Evolutionary conservation across 345 rosid species (phyloP).

Genomic region (Psidium guajava): DNA sequence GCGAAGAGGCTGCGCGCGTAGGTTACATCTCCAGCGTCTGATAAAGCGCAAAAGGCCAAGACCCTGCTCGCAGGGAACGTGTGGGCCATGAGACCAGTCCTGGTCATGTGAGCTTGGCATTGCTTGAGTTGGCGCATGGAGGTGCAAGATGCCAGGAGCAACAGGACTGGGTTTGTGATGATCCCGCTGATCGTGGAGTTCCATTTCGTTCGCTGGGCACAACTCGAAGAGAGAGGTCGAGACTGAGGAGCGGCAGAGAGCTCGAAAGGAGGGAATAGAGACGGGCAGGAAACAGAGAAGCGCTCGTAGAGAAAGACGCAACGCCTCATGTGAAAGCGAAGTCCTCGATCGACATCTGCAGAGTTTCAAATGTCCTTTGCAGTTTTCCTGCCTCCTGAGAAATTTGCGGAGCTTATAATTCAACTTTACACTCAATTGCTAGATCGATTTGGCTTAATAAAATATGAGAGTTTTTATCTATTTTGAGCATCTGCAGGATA

Average conservation of each 20-base stretch:
- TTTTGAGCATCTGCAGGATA: neutral
- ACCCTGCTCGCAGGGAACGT: conserved; percentile 32
- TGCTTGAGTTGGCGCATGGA: conserved; percentile 28
- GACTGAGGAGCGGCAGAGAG: neutral
- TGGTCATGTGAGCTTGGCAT: conserved; percentile 32
- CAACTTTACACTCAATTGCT: neutral
- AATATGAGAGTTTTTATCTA: neutral
- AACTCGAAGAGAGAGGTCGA: neutral
- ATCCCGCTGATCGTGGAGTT: conserved; percentile 20
- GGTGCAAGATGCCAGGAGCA: conserved; percentile 19
- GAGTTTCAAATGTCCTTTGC: neutral
- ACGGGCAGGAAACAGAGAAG: neutral
- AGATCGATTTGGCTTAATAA: neutral
- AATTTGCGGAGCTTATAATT: neutral
- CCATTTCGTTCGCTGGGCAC: conserved; percentile 6
- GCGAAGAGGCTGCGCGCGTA: conserved; percentile 19
- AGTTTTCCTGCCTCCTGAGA: neutral
- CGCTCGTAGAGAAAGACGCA: neutral
- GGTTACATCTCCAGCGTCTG: conserved; percentile 16
- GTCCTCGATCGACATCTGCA: neutral
- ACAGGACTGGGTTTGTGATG: conserved; percentile 24
- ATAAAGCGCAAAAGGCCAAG: conserved; percentile 25
- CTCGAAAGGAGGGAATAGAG: neutral
- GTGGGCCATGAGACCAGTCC: conserved; percentile 19
- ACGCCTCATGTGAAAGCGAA: neutral